phyloP scores from a whole-genome alignment of 768 basidiomycete genomes.

The Termitomyces sp. region DNA sequence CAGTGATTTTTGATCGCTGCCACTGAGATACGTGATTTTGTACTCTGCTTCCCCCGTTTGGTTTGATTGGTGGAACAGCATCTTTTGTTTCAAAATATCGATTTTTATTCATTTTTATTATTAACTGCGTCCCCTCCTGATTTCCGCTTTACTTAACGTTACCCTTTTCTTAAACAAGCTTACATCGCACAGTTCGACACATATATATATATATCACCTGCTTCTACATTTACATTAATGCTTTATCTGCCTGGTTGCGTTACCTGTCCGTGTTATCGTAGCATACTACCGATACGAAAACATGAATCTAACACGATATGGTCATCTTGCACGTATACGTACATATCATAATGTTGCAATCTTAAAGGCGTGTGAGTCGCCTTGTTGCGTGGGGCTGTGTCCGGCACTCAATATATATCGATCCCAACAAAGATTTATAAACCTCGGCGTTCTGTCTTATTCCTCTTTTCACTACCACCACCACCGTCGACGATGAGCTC shows the following conservation, averaged over 20 bases:
- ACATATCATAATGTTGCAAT: neutral
- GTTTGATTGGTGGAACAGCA: neutral
- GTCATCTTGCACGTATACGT: neutral
- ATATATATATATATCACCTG: neutral
- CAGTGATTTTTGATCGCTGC: neutral
- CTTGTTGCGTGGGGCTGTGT: slow-evolving; percentile 10
- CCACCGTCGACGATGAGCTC: slow-evolving; percentile 41
- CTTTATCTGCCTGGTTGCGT: neutral
- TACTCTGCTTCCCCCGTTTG: slow-evolving; percentile 2
- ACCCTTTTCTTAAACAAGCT: neutral
- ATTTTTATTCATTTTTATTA: neutral
- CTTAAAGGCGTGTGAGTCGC: neutral
- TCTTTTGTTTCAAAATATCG: neutral
- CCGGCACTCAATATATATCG: neutral
- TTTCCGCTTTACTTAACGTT: neutral
- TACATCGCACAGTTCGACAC: neutral
- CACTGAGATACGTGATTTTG: neutral
- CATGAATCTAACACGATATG: neutral
- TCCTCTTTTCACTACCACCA: slow-evolving; percentile 6
- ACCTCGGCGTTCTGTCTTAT: no score
- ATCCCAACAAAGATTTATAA: neutral
- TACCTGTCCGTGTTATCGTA: neutral
- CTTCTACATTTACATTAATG: neutral
- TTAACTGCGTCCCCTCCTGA: neutral
- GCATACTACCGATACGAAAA: neutral